Percentiles rank a stretch among this genome's conserved stretches.
These are phyloP conservation scores for Leucoagaricus sp. DNA, from an alignment of 1,284 basidiomycete genomes.

Conservation along the genomic window DNA sequence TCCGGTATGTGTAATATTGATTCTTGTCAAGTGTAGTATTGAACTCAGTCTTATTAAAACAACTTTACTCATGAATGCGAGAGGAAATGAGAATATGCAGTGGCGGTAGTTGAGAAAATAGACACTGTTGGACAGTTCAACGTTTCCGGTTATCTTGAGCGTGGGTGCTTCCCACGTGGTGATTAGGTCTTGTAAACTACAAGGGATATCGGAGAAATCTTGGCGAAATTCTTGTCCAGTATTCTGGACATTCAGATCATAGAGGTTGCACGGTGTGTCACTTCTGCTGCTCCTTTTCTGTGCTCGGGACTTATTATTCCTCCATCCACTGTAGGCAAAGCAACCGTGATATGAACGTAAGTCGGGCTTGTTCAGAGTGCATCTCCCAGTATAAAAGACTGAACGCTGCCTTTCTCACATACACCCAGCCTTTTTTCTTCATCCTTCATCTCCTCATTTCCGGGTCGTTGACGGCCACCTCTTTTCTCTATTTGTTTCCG, in stretches of 20 bases:
- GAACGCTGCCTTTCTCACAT: neutral
- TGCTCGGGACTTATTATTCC: conserved; percentile 1
- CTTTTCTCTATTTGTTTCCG: conserved; percentile 34
- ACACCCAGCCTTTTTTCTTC: conserved; percentile 18
- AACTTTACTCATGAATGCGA: neutral
- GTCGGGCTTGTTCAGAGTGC: neutral
- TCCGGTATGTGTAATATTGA: neutral
- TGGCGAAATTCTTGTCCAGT: neutral
- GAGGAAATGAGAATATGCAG: no score
- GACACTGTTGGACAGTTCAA: neutral
- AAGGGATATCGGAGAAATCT: neutral
- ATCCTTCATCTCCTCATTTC: conserved; percentile 28
- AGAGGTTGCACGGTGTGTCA: neutral
- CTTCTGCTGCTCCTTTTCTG: neutral
- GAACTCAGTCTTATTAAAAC: neutral
- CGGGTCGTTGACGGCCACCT: conserved; percentile 52
- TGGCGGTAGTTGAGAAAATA: no score
- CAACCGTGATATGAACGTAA: conserved; percentile 6
- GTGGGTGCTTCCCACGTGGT: neutral
- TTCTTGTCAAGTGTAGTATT: neutral
- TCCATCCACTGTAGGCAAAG: conserved; percentile 11
- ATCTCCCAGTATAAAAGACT: conserved; percentile 1
- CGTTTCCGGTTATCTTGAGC: neutral
- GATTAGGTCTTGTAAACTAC: neutral
- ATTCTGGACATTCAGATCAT: conserved; percentile 7